Evolutionary conservation across 2,329 filamentous ascomycete genomes (phyloP).

Genomic region (Sporothrix variecibatus): DNA sequence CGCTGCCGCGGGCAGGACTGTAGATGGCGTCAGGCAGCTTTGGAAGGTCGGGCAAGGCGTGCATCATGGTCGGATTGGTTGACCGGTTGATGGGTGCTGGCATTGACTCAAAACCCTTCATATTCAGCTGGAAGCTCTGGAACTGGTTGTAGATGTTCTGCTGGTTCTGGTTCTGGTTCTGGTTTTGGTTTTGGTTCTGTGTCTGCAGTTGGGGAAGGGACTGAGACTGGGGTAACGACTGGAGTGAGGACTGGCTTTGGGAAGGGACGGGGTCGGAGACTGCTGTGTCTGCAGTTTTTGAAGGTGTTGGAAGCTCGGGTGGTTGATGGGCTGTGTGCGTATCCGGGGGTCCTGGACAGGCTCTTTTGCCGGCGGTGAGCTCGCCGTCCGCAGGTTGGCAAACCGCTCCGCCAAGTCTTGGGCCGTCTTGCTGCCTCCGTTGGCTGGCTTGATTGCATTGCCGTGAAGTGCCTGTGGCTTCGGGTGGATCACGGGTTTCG

Average conservation of each 20-base stretch:
- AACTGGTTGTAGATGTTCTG: slow-evolving; percentile 21
- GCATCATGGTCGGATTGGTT: slow-evolving; percentile 22
- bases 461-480: slow-evolving; percentile 70
- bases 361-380: slow-evolving; percentile 36
- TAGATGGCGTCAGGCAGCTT: slow-evolving; percentile 76
- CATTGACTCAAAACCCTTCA: slow-evolving; percentile 20
- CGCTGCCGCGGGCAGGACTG: slow-evolving; percentile 72
- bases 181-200: slow-evolving; percentile 36
- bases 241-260: not conserved
- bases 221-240: not conserved
- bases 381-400: slow-evolving; percentile 52
- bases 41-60: slow-evolving; percentile 57
- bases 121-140: slow-evolving; percentile 24
- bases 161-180: slow-evolving; percentile 16
- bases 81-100: not conserved
- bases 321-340: slow-evolving; percentile 52
- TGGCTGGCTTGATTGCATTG: slow-evolving; percentile 50
- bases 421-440: slow-evolving; percentile 38
- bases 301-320: slow-evolving; percentile 39
- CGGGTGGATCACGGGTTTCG: slow-evolving; percentile 58
- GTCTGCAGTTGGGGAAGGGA: slow-evolving; percentile 3
- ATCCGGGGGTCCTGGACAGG: slow-evolving; percentile 56
- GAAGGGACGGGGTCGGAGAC: slow-evolving; percentile 15
- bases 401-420: slow-evolving; percentile 60
- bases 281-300: slow-evolving; percentile 24